Percentiles rank a stretch among this genome's conserved stretches.
Evolutionary conservation across 208 protist species (phyloP).

Genomic region (Phytomonas sp.): DNA sequence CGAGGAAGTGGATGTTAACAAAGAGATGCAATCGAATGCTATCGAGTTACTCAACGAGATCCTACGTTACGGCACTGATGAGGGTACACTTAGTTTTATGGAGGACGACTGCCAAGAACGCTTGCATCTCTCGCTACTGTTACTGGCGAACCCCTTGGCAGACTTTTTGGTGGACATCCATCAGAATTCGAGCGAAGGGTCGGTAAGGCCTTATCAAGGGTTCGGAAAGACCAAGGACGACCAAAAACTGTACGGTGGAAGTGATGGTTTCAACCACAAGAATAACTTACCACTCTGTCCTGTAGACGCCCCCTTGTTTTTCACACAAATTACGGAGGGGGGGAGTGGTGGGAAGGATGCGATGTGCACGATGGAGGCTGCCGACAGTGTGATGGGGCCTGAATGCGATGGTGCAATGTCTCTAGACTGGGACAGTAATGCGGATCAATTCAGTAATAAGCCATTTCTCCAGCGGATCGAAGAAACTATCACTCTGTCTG

Average conservation of each 20-base stretch:
- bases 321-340: constrained; percentile 53
- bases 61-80: constrained; percentile 63
- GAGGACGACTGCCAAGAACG: constrained; percentile 89
- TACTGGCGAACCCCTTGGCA: constrained; percentile 37
- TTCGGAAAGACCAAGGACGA: constrained; percentile 12
- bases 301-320: constrained; percentile 64
- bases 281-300: constrained; percentile 19
- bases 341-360: constrained; percentile 33
- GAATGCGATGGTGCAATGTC: background rate
- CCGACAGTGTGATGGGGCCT: constrained; percentile 18
- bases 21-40: constrained; percentile 42
- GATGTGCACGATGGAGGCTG: constrained; percentile 44
- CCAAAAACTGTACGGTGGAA: constrained; percentile 7
- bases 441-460: constrained; percentile 34
- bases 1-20: background rate
- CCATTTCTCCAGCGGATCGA: constrained; percentile 67
- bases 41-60: constrained; percentile 62
- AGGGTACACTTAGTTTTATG: constrained; percentile 22
- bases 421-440: background rate
- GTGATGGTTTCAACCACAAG: background rate
- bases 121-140: constrained; percentile 69
- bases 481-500: constrained; percentile 92
- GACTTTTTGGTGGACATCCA: constrained; percentile 53
- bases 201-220: constrained; percentile 19
- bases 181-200: constrained; percentile 64